Evolutionary conservation across 306 rosid genomes (phyloP).

Genomic region (Citrullus mucosospermus): DNA sequence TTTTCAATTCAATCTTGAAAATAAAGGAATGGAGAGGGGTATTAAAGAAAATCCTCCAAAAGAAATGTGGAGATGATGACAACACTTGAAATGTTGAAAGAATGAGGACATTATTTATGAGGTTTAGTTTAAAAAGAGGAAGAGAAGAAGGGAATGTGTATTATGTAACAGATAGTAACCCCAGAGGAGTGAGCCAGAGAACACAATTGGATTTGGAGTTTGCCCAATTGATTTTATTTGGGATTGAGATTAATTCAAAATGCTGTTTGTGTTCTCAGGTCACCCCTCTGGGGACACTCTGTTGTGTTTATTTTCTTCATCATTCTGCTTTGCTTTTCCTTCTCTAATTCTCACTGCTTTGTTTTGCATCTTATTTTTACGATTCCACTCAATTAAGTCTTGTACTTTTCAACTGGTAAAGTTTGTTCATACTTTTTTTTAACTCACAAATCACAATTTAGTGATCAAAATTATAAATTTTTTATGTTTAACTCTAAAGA

Average conservation of each 20-base stretch:
- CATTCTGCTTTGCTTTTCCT: neutral
- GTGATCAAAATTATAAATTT: no score
- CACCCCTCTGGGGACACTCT: conserved; percentile 26
- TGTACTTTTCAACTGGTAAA: no score
- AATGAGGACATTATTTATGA: conserved; percentile 19
- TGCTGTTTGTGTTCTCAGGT: conserved; percentile 27
- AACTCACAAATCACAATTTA: no score
- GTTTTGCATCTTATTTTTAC: no score
- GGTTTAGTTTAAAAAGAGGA: neutral
- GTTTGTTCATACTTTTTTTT: no score
- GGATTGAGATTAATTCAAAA: neutral
- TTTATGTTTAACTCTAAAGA: no score
- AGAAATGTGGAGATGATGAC: neutral
- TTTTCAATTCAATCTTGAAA: no score
- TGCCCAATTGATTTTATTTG: neutral
- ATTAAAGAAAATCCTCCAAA: neutral
- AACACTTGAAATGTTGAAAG: conserved; percentile 6
- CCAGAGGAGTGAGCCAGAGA: conserved; percentile 27
- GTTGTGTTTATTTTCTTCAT: neutral
- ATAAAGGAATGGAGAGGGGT: no score
- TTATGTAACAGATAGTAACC: neutral
- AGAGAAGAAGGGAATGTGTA: neutral
- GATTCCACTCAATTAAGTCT: no score
- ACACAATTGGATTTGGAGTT: neutral
- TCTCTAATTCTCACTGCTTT: no score